These are phyloP conservation scores for Ascobolus immersus DNA, from an alignment of 495 filamentous ascomycete genomes.

Conservation along the genomic window DNA sequence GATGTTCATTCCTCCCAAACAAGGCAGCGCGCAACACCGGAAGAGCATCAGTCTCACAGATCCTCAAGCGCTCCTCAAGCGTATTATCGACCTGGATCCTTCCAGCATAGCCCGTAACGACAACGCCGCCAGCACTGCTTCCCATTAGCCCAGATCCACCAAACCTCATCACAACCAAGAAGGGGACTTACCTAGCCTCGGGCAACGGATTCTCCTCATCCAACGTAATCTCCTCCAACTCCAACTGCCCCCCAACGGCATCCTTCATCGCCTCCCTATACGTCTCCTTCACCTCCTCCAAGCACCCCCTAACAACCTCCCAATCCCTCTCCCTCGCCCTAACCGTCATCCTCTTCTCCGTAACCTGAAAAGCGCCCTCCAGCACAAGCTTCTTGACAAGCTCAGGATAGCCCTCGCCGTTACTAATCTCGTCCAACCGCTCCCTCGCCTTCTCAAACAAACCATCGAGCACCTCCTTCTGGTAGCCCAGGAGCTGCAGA, in stretches of 20 bases:
- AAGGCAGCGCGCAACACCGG: slow-evolving; percentile 61
- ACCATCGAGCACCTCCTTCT: slow-evolving; percentile 76
- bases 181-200: slow-evolving; percentile 51
- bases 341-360: slow-evolving; percentile 48
- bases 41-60: slow-evolving; percentile 61
- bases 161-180: slow-evolving; percentile 2
- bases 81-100: slow-evolving; percentile 99
- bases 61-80: slow-evolving; percentile 65
- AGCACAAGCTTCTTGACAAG: slow-evolving; percentile 57
- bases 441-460: slow-evolving; percentile 58
- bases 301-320: slow-evolving; percentile 44
- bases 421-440: slow-evolving; percentile 38
- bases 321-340: slow-evolving; percentile 57
- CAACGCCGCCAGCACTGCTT: slow-evolving; percentile 34
- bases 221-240: slow-evolving; percentile 33
- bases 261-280: slow-evolving; percentile 59
- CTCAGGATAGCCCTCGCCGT: slow-evolving; percentile 44
- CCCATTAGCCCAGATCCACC: too few species aligned
- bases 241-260: slow-evolving; percentile 34
- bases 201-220: slow-evolving; percentile 60
- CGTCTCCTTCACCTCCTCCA: slow-evolving; percentile 45
- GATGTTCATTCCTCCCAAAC: slow-evolving; percentile 78
- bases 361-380: slow-evolving; percentile 70
- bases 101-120: slow-evolving; percentile 54
- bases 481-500: slow-evolving; percentile 55